phyloP scores from a whole-genome alignment of 495 filamentous ascomycete genomes.

The Bryoglossum gracile region DNA sequence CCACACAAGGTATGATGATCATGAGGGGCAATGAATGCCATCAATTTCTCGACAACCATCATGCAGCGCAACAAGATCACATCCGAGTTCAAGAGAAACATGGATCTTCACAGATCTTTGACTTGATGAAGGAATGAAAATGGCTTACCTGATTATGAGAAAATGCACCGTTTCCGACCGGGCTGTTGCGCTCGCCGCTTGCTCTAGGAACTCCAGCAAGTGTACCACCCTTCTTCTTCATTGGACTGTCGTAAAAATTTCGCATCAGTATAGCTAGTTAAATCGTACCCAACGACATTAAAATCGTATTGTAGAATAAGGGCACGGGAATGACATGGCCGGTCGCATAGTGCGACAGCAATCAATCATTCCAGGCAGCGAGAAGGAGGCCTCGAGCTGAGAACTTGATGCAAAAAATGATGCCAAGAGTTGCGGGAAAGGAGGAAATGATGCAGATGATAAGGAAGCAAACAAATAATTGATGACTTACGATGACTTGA shows the following conservation, averaged over 20 bases:
- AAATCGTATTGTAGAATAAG: too few relatives aligned
- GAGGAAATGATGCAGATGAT: slow-evolving; percentile 2
- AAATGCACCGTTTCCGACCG: slow-evolving; percentile 34
- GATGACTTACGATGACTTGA: slow-evolving; percentile 63
- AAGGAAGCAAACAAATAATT: too few relatives aligned
- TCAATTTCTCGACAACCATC: too few relatives aligned
- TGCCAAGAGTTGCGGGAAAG: neutral
- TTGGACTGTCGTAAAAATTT: slow-evolving; percentile 33
- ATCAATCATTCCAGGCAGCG: slow-evolving; percentile 20
- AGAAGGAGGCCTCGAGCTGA: slow-evolving; percentile 5
- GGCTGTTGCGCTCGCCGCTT: slow-evolving; percentile 43
- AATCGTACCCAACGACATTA: too few relatives aligned
- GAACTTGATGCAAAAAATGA: neutral
- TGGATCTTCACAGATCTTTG: too few relatives aligned
- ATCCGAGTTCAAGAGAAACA: too few relatives aligned
- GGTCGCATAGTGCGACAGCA: slow-evolving; percentile 23
- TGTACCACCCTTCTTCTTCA: slow-evolving; percentile 48
- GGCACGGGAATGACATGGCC: slow-evolving; percentile 12
- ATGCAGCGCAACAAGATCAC: too few relatives aligned
- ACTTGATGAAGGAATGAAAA: neutral
- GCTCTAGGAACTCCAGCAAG: slow-evolving; percentile 44
- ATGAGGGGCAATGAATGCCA: too few relatives aligned
- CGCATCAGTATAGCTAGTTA: slow-evolving; percentile 20
- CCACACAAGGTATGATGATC: too few relatives aligned
- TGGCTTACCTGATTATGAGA: slow-evolving; percentile 38